These are phyloP conservation scores for Dactylellina sp. DNA, from an alignment of 2,329 filamentous ascomycete species.

Conservation along the genomic window DNA sequence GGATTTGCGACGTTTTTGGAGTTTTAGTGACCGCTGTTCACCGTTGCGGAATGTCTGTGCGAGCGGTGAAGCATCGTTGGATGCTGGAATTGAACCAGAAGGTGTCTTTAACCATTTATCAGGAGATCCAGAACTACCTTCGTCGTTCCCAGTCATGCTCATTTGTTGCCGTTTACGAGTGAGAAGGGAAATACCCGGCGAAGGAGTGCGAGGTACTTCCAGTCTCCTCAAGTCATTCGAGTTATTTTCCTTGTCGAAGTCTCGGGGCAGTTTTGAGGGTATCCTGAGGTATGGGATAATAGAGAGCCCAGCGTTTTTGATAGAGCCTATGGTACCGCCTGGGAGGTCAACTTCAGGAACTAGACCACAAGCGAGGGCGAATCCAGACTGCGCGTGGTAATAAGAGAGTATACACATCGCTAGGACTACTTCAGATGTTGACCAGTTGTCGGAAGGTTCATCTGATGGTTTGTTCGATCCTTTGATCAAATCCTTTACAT, in stretches of 20 bases:
- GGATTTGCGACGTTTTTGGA: constrained; percentile 59
- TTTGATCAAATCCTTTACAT: constrained; percentile 58
- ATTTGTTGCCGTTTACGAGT: constrained; percentile 58
- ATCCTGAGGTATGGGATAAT: constrained; percentile 46
- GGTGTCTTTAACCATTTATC: constrained; percentile 60
- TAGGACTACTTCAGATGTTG: constrained; percentile 59
- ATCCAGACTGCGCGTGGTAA: constrained; percentile 59
- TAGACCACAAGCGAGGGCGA: constrained; percentile 59
- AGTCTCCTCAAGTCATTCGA: constrained; percentile 44
- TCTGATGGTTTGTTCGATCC: constrained; percentile 43
- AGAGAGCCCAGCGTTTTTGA: constrained; percentile 56
- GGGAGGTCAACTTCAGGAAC: constrained; percentile 58
- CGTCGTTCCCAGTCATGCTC: constrained; percentile 53
- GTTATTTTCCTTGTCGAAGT: constrained; percentile 44
- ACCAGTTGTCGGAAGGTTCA: constrained; percentile 58
- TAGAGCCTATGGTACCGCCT: constrained; percentile 57
- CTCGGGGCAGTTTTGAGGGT: constrained; percentile 22
- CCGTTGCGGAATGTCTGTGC: constrained; percentile 45
- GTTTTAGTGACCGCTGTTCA: constrained; percentile 51
- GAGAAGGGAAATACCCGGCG: constrained; percentile 51
- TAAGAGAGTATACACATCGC: constrained; percentile 59
- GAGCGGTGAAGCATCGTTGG: constrained; percentile 39
- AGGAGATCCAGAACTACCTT: constrained; percentile 55
- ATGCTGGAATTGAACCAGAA: constrained; percentile 57
- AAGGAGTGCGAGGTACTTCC: constrained; percentile 51